A percentile compares a stretch with the other conserved stretches of the same genome.
These are phyloP conservation scores for Septoria petroselini DNA, from an alignment of 2,329 filamentous ascomycete genomes.

Conservation along the genomic window DNA sequence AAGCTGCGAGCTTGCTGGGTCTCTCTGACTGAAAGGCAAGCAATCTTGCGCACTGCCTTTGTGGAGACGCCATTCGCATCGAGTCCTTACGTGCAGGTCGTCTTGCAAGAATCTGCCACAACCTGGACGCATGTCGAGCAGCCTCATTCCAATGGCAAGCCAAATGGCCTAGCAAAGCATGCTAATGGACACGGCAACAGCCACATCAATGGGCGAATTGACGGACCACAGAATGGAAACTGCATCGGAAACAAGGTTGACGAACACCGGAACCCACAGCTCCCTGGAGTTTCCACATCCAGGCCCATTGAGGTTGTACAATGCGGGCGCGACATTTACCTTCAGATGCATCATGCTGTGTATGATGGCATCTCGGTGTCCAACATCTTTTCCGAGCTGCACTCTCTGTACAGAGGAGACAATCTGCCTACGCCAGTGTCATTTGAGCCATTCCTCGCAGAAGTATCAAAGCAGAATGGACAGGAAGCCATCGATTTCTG, in stretches of 20 bases:
- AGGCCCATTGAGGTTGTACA: constrained; percentile 18
- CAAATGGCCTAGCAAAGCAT: neutral
- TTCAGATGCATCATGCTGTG: constrained; percentile 73
- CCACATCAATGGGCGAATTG: constrained; percentile 2
- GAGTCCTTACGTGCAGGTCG: constrained; percentile 69
- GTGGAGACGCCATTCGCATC: constrained; percentile 58
- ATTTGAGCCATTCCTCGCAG: constrained; percentile 63
- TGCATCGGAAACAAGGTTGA: neutral
- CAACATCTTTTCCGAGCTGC: constrained; percentile 66
- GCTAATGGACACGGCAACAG: constrained; percentile 7
- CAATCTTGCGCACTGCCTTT: constrained; percentile 76
- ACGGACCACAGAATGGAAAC: constrained; percentile 5
- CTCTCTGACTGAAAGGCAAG: constrained; percentile 62
- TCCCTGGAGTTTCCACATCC: constrained; percentile 13
- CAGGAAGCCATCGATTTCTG: constrained; percentile 63
- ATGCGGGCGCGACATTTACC: constrained; percentile 36
- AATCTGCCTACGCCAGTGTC: constrained; percentile 51
- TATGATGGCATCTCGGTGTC: constrained; percentile 81
- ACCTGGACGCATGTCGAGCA: constrained; percentile 39
- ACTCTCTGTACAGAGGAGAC: constrained; percentile 53
- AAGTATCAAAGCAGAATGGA: constrained; percentile 53
- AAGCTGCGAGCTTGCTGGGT: constrained; percentile 61
- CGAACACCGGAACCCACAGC: neutral
- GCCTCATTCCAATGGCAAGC: neutral
- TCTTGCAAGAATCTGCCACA: constrained; percentile 52